These are phyloP conservation scores for Sarcodon aspratus DNA, from an alignment of 768 basidiomycete species.

Conservation along the genomic window DNA sequence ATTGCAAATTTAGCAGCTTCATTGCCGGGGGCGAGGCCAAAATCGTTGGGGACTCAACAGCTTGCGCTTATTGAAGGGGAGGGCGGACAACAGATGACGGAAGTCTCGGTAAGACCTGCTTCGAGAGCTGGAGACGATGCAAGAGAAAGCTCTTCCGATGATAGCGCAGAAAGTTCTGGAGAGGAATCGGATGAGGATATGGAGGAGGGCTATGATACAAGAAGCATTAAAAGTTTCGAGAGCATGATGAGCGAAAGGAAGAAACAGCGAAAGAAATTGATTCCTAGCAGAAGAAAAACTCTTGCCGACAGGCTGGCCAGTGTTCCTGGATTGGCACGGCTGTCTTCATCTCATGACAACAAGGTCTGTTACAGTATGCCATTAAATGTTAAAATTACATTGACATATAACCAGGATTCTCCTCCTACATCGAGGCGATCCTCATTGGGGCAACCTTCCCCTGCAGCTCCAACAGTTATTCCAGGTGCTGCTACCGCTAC, in stretches of 20 bases:
- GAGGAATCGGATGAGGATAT: constrained; percentile 27
- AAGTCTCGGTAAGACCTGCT: constrained; percentile 41
- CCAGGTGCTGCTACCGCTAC: too few relatives aligned
- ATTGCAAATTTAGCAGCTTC: constrained; percentile 66
- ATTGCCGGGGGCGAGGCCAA: constrained; percentile 41
- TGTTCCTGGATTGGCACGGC: constrained; percentile 47
- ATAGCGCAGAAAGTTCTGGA: constrained; percentile 20
- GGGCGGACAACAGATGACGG: constrained; percentile 42
- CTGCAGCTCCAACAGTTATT: too few relatives aligned
- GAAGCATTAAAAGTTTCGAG: constrained; percentile 80
- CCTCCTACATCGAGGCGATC: constrained; percentile 28
- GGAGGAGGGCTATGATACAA: constrained; percentile 36
- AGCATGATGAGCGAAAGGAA: constrained; percentile 58
- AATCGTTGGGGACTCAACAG: constrained; percentile 7
- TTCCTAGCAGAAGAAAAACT: constrained; percentile 41
- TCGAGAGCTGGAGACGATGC: constrained; percentile 24
- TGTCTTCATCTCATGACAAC: constrained; percentile 19
- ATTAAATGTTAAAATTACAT: neutral
- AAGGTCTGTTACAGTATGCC: constrained; percentile 1
- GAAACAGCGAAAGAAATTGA: constrained; percentile 12
- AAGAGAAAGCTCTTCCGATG: constrained; percentile 15
- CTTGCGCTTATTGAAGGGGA: constrained; percentile 19
- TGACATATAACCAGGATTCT: constrained; percentile 14
- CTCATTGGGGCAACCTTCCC: constrained; percentile 9
- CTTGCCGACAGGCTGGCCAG: constrained; percentile 75